Conservation (phyloP, 495 filamentous ascomycete species). For the Bombardia bombarda region DNA sequence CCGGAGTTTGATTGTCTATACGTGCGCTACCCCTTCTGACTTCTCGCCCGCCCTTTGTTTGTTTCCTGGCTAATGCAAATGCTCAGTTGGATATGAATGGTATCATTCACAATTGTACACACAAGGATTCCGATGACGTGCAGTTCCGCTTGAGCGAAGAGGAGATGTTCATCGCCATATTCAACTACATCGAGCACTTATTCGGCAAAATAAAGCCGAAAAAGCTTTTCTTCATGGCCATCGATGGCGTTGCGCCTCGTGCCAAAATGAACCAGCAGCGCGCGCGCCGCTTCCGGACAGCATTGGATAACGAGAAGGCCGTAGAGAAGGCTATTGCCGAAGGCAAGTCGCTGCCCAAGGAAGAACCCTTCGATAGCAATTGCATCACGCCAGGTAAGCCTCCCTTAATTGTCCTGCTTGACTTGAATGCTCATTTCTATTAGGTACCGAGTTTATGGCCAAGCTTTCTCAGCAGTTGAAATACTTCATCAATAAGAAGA, state of each 20-base stretch:
- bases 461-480: slow-evolving; percentile 88
- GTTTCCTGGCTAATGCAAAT: slow-evolving; percentile 15
- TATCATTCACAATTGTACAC: slow-evolving; percentile 99
- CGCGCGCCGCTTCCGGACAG: slow-evolving; percentile 89
- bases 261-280: slow-evolving; percentile 99
- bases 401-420: not conserved
- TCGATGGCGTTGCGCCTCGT: slow-evolving; percentile 93
- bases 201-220: slow-evolving; percentile 98
- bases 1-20: slow-evolving; percentile 99
- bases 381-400: slow-evolving; percentile 83
- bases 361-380: slow-evolving; percentile 96
- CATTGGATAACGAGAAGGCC: slow-evolving; percentile 80
- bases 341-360: slow-evolving; percentile 87
- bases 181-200: slow-evolving; percentile 99
- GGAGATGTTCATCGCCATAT: slow-evolving; percentile 98
- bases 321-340: slow-evolving; percentile 83
- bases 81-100: slow-evolving; percentile 92
- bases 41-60: not conserved
- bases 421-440: not conserved
- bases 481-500: slow-evolving; percentile 98
- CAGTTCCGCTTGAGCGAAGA: slow-evolving; percentile 93
- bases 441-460: slow-evolving; percentile 88
- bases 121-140: slow-evolving; percentile 85
- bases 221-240: slow-evolving; percentile 98
- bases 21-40: slow-evolving; percentile 33